Conservation (phyloP, 2,329 filamentous ascomycete genomes). For the Curvularia spicifera region DNA sequence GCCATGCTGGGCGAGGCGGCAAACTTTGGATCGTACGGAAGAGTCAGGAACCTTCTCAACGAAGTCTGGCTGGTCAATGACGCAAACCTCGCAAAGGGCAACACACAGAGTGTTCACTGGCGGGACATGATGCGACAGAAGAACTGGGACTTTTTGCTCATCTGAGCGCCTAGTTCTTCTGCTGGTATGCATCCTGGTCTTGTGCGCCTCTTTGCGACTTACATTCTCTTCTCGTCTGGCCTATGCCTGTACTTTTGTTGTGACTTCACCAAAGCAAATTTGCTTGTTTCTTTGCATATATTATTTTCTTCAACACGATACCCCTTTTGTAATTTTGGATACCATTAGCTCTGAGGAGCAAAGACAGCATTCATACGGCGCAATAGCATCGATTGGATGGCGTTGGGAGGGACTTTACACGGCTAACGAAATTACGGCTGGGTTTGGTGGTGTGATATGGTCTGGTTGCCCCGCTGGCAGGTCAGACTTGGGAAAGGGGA, state of each 20-base stretch:
- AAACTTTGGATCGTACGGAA: slow-evolving; percentile 82
- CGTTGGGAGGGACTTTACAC: slow-evolving; percentile 35
- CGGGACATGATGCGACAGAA: slow-evolving; percentile 90
- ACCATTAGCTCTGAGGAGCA: slow-evolving; percentile 29
- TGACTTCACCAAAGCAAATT: slow-evolving; percentile 32
- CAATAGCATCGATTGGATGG: slow-evolving; percentile 33
- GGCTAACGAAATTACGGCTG: slow-evolving; percentile 36
- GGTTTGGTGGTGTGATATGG: slow-evolving; percentile 5
- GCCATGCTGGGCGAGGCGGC: slow-evolving; percentile 77
- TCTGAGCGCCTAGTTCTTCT: slow-evolving; percentile 59
- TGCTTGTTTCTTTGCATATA: slow-evolving; percentile 48
- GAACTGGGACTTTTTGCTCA: slow-evolving; percentile 90
- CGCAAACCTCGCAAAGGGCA: slow-evolving; percentile 59
- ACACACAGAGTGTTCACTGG: slow-evolving; percentile 81
- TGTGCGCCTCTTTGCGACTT: slow-evolving; percentile 28
- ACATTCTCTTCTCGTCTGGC: slow-evolving; percentile 32
- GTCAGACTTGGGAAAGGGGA: background rate
- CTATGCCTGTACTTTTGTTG: slow-evolving; percentile 15
- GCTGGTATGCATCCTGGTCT: slow-evolving; percentile 50
- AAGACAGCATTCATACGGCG: slow-evolving; percentile 34
- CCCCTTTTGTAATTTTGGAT: slow-evolving; percentile 49
- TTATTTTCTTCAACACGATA: slow-evolving; percentile 43
- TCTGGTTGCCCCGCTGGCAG: background rate
- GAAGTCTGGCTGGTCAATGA: slow-evolving; percentile 84
- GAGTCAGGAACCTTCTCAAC: slow-evolving; percentile 76